A percentile compares a stretch with the other conserved stretches of the same genome.
phyloP scores from a whole-genome alignment of 768 basidiomycete species.

The Lactarius psammicola region DNA sequence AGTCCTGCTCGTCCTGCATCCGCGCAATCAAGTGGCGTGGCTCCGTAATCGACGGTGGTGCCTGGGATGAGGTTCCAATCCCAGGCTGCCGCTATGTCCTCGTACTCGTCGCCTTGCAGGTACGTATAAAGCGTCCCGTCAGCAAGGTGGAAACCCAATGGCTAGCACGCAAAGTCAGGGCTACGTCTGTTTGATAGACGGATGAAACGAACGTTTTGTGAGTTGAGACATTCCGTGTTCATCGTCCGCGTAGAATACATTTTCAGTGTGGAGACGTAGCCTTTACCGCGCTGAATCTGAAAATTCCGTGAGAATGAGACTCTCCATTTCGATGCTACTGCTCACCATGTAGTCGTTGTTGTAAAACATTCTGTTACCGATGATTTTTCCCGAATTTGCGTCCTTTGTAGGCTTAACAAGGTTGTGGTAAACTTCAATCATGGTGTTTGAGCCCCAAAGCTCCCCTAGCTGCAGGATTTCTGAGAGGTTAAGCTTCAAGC shows the following conservation, averaged over 20 bases:
- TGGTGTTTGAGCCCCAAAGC: constrained; percentile 31
- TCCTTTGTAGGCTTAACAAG: constrained; percentile 27
- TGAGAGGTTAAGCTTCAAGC: constrained; percentile 36
- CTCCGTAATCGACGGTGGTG: constrained; percentile 61
- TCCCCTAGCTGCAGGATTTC: constrained; percentile 34
- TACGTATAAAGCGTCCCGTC: constrained; percentile 67
- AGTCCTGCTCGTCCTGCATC: constrained; percentile 45
- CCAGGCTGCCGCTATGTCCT: constrained; percentile 70
- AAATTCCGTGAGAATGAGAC: neutral
- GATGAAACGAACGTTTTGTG: constrained; percentile 31
- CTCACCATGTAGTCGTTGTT: constrained; percentile 39
- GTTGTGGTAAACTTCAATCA: constrained; percentile 22
- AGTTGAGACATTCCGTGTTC: constrained; percentile 38
- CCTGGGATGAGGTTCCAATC: constrained; percentile 80
- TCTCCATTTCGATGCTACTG: neutral
- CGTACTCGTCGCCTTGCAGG: constrained; percentile 63
- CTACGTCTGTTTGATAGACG: neutral
- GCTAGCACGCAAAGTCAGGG: constrained; percentile 16
- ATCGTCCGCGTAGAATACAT: constrained; percentile 37
- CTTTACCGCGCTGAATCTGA: constrained; percentile 38
- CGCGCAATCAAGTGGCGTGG: constrained; percentile 51
- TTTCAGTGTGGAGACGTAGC: constrained; percentile 37
- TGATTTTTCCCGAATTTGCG: constrained; percentile 34
- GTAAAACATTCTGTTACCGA: constrained; percentile 37
- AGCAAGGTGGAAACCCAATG: constrained; percentile 55